A percentile compares a stretch with the other conserved stretches of the same genome.
Evolutionary conservation across 805 yeast genomes (phyloP).

Genomic region (Brettanomyces custersianus): DNA sequence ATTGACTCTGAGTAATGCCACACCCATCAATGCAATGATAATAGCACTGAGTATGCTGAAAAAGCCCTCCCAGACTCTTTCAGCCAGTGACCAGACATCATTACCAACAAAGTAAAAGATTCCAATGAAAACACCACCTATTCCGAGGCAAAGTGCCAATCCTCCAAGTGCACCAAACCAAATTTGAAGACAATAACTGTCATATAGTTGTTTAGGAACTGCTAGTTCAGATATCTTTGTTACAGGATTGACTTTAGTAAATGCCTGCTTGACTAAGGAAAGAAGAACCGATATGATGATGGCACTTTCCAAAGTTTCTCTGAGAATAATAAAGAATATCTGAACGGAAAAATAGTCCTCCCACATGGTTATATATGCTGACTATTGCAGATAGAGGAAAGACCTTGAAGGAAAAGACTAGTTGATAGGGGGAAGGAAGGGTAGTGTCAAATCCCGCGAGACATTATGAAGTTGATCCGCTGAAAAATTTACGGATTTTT

Average conservation of each 20-base stretch:
- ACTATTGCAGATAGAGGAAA: too few relatives aligned
- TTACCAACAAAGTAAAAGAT: conserved; percentile 71
- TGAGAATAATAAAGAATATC: conserved; percentile 60
- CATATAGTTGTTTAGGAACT: conserved; percentile 27
- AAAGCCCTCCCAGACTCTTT: conserved; percentile 82
- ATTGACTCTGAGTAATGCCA: conserved; percentile 72
- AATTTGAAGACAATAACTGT: conserved; percentile 53
- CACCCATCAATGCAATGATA: conserved; percentile 80
- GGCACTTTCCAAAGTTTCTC: conserved; percentile 73
- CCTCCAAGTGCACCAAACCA: conserved; percentile 79
- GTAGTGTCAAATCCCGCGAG: too few relatives aligned
- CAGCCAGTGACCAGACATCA: conserved; percentile 82
- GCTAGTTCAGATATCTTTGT: conserved; percentile 18
- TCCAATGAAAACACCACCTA: conserved; percentile 65
- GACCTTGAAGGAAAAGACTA: too few relatives aligned
- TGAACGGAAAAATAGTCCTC: conserved; percentile 59
- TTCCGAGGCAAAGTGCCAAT: conserved; percentile 52
- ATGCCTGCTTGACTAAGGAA: conserved; percentile 60
- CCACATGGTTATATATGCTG: conserved; percentile 21
- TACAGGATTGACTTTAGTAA: conserved; percentile 28
- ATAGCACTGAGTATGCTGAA: conserved; percentile 70
- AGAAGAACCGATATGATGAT: conserved; percentile 64
- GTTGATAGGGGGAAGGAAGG: too few relatives aligned
- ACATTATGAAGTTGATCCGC: too few relatives aligned
- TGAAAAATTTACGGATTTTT: too few relatives aligned